Conservation (phyloP, 768 basidiomycete species). For the Suillus luteus region DNA sequence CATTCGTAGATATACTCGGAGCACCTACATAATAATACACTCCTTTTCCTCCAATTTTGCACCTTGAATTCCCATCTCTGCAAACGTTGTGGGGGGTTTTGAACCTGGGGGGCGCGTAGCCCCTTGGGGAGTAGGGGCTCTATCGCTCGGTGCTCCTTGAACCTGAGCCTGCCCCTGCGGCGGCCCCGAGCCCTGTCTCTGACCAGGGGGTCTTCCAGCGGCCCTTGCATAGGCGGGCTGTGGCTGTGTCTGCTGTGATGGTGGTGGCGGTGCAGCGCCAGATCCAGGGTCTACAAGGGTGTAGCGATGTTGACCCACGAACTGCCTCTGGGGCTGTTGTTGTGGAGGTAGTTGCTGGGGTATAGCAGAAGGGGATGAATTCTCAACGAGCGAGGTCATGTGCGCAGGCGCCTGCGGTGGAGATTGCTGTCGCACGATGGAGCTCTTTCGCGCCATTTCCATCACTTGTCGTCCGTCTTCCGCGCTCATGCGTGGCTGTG, state of each 20-base stretch:
- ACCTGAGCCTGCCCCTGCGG: slow-evolving; percentile 15
- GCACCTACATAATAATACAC: slow-evolving; percentile 77
- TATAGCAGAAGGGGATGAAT: slow-evolving; percentile 7
- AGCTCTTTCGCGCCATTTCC: slow-evolving; percentile 56
- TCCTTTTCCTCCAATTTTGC: slow-evolving; percentile 79
- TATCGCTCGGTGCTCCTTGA: slow-evolving; percentile 7
- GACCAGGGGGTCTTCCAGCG: slow-evolving; percentile 35
- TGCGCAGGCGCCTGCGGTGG: slow-evolving; percentile 8
- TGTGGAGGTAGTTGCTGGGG: slow-evolving; percentile 11
- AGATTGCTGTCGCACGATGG: slow-evolving; percentile 31
- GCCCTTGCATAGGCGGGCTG: slow-evolving; percentile 24
- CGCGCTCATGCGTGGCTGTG: slow-evolving; percentile 22
- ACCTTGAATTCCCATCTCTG: slow-evolving; percentile 90
- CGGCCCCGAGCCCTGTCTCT: slow-evolving; percentile 22
- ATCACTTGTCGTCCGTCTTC: slow-evolving; percentile 49
- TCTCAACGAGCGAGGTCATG: slow-evolving; percentile 21
- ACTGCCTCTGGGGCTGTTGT: slow-evolving; percentile 24
- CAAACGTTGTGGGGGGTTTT: slow-evolving; percentile 75
- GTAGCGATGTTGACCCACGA: slow-evolving; percentile 46
- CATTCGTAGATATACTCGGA: background rate
- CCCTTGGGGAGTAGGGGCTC: slow-evolving; percentile 11
- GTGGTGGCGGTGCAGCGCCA: slow-evolving; percentile 22
- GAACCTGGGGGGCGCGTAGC: slow-evolving; percentile 9
- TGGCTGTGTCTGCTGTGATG: slow-evolving; percentile 8
- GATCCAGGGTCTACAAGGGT: slow-evolving; percentile 47